Conservation (phyloP, 2,329 filamentous ascomycete genomes). For the Curvularia sp. region DNA sequence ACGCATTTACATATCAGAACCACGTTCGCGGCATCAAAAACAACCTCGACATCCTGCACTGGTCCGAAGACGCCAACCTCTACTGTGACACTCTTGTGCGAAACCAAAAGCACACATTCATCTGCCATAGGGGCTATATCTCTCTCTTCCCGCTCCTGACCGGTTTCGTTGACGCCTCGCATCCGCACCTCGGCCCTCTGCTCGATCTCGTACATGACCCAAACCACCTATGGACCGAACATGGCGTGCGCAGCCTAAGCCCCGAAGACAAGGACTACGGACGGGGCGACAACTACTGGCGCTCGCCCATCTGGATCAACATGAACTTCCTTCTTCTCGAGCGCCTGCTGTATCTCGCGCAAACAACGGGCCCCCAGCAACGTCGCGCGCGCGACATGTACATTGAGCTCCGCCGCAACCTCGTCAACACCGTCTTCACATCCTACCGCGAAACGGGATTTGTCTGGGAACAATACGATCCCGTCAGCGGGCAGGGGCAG, state of each 20-base stretch:
- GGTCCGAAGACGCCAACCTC: slow-evolving; percentile 78
- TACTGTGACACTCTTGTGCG: slow-evolving; percentile 93
- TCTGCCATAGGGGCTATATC: slow-evolving; percentile 94
- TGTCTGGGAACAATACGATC: slow-evolving; percentile 98
- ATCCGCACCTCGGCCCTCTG: slow-evolving; percentile 73
- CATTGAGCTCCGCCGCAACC: slow-evolving; percentile 74
- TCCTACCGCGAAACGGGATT: slow-evolving; percentile 92
- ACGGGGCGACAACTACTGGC: slow-evolving; percentile 94
- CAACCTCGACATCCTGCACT: slow-evolving; percentile 90
- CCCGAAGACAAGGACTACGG: slow-evolving; percentile 79
- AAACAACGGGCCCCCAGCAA: slow-evolving; percentile 66
- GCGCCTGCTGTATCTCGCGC: slow-evolving; percentile 62
- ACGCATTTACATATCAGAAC: slow-evolving; percentile 71
- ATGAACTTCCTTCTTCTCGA: slow-evolving; percentile 90
- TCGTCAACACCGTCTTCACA: slow-evolving; percentile 84
- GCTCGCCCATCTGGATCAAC: slow-evolving; percentile 92
- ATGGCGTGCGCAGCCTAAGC: slow-evolving; percentile 86
- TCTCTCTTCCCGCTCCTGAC: slow-evolving; percentile 89
- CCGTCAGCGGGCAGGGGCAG: slow-evolving; percentile 90
- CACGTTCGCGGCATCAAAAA: slow-evolving; percentile 75
- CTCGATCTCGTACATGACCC: slow-evolving; percentile 79
- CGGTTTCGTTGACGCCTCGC: slow-evolving; percentile 75
- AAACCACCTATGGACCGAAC: slow-evolving; percentile 82
- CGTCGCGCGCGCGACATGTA: slow-evolving; percentile 75
- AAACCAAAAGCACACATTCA: slow-evolving; percentile 80